Percentiles rank a stretch among this genome's conserved stretches.
Conservation (phyloP, 75 land plant genomes). For the Pinus taeda region DNA sequence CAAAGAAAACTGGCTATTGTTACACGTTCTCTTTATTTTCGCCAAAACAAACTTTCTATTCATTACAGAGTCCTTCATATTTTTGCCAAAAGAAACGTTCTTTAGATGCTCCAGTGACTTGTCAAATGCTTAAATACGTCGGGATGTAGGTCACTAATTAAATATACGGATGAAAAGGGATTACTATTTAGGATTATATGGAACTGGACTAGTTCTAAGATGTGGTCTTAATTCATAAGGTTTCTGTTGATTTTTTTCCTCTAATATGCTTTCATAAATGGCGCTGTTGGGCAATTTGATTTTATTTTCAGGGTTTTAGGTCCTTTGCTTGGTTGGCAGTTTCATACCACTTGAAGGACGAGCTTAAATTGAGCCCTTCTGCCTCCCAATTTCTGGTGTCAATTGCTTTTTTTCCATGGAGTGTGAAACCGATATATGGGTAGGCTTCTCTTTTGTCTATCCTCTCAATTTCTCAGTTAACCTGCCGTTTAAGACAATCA, state of each 20-base stretch:
- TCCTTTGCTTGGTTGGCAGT: constrained; percentile 85
- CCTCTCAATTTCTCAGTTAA: background rate
- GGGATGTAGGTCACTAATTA: background rate
- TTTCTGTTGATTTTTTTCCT: background rate
- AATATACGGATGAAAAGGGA: background rate
- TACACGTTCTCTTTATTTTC: too few relatives aligned
- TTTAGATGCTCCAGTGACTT: background rate
- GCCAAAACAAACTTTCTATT: background rate
- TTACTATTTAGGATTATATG: background rate
- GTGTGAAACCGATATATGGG: constrained; percentile 81
- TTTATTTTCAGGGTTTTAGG: constrained; percentile 61
- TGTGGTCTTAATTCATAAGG: background rate
- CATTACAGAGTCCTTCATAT: too few relatives aligned
- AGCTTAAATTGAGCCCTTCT: constrained; percentile 71
- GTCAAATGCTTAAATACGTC: background rate
- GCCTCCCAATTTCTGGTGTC: constrained; percentile 76
- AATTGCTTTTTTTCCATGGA: constrained; percentile 75
- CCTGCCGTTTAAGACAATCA: background rate
- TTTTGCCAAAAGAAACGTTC: too few relatives aligned
- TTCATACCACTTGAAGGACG: constrained; percentile 78
- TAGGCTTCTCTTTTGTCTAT: constrained; percentile 17
- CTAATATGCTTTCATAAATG: background rate
- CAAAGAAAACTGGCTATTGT: too few relatives aligned
- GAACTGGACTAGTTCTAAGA: background rate
- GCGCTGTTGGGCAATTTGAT: constrained; percentile 1